A percentile compares a stretch with the other conserved stretches of the same genome.
Evolutionary conservation across 2,329 filamentous ascomycete genomes (phyloP).

Genomic region (Trichoderma guizhouense): DNA sequence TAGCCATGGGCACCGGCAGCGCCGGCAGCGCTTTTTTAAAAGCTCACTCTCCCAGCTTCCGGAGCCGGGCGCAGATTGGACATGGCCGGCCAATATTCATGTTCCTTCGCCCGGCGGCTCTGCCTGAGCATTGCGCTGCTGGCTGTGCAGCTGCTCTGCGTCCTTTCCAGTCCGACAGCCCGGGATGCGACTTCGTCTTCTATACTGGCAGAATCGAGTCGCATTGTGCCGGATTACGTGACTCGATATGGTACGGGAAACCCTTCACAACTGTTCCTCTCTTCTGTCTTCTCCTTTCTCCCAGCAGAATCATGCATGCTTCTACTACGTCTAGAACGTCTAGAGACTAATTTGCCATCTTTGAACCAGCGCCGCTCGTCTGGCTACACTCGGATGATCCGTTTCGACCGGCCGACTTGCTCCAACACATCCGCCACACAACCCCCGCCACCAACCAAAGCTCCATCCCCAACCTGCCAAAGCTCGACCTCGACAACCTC

Average conservation of each 20-base stretch:
- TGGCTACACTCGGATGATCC: constrained; percentile 10
- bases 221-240: neutral
- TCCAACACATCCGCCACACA: constrained; percentile 3
- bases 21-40: neutral
- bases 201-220: neutral
- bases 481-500: constrained; percentile 5
- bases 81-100: neutral
- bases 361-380: neutral
- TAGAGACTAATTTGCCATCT: neutral
- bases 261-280: neutral
- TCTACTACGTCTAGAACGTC: neutral
- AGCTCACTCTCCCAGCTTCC: neutral
- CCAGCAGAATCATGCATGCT: neutral
- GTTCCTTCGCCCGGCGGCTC: neutral
- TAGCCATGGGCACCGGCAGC: neutral
- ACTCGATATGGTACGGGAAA: neutral
- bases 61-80: neutral
- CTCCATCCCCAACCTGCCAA: neutral
- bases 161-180: neutral
- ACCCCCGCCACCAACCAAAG: neutral
- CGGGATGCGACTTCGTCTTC: neutral
- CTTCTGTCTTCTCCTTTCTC: neutral
- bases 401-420: constrained; percentile 2
- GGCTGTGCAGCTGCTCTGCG: neutral
- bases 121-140: neutral